phyloP scores from a whole-genome alignment of 441 rosid species.

The Croton setiger region DNA sequence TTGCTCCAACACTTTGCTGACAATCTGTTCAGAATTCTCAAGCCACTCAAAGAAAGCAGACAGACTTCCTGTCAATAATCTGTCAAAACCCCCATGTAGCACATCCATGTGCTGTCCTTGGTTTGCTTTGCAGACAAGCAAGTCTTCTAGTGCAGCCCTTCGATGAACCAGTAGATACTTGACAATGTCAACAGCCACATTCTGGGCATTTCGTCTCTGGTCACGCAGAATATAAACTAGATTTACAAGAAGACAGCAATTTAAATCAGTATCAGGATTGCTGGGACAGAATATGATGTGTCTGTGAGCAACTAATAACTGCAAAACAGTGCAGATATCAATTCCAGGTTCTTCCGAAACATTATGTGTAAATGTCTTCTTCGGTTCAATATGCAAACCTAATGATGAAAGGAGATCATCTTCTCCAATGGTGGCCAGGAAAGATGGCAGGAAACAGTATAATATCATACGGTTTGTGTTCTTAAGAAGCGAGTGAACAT shows the following conservation, averaged over 20 bases:
- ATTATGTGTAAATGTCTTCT: conserved; percentile 48
- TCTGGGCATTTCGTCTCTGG: conserved; percentile 79
- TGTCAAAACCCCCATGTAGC: conserved; percentile 96
- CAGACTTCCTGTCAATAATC: conserved; percentile 78
- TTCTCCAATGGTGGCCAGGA: conserved; percentile 86
- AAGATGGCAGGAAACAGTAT: conserved; percentile 95
- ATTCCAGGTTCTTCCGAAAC: conserved; percentile 75
- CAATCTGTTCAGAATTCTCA: conserved; percentile 69
- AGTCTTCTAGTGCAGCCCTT: conserved; percentile 86
- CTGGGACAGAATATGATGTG: conserved; percentile 91
- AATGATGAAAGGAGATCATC: conserved; percentile 75
- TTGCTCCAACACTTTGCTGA: conserved; percentile 92
- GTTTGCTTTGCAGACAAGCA: conserved; percentile 87
- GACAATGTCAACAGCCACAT: conserved; percentile 79
- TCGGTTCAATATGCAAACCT: conserved; percentile 76
- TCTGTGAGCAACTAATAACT: conserved; percentile 91
- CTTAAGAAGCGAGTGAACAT: conserved; percentile 89
- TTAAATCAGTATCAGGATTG: conserved; percentile 93
- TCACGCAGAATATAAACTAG: conserved; percentile 82
- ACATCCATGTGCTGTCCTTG: conserved; percentile 86
- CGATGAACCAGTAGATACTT: conserved; percentile 92
- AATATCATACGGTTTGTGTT: conserved; percentile 88
- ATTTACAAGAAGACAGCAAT: conserved; percentile 95
- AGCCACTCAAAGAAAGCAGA: conserved; percentile 88
- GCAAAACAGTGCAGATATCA: conserved; percentile 84